Evolutionary conservation across 352 stramenopile genomes (phyloP).

Genomic region (Phytophthora brassicae): DNA sequence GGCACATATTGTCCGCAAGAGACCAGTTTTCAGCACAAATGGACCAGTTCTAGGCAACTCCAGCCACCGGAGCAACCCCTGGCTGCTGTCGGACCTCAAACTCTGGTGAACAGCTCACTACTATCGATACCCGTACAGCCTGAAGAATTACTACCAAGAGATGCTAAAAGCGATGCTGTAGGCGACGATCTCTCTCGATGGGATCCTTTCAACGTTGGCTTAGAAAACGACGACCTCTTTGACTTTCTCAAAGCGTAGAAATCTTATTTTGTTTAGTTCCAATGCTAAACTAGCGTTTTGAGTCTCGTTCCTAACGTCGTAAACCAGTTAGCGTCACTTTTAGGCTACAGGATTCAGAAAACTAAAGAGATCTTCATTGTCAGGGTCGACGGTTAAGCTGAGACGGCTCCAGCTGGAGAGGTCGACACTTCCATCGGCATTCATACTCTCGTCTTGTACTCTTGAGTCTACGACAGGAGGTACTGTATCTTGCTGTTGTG

Average conservation of each 20-base stretch:
- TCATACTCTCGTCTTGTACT: not conserved
- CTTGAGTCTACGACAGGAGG: not conserved
- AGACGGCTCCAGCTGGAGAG: slow-evolving; percentile 23
- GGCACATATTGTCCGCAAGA: slow-evolving; percentile 5
- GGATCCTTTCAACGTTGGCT: slow-evolving; percentile 66
- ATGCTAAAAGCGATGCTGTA: slow-evolving; percentile 27
- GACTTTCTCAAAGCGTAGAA: slow-evolving; percentile 71
- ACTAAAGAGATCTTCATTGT: slow-evolving; percentile 29
- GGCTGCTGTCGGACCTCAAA: not conserved
- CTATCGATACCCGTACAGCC: slow-evolving; percentile 2
- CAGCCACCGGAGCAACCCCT: not conserved
- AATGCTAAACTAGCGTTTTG: too few species aligned
- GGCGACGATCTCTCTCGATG: slow-evolving; percentile 52
- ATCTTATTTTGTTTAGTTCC: not conserved
- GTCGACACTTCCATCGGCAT: slow-evolving; percentile 11
- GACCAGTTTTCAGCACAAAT: not conserved
- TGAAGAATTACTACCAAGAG: not conserved
- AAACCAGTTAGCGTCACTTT: not conserved
- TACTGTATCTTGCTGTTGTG: slow-evolving; percentile 13
- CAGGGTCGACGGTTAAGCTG: slow-evolving; percentile 23
- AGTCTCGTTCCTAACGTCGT: too few species aligned
- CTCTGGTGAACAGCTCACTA: not conserved
- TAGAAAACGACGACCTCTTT: slow-evolving; percentile 79
- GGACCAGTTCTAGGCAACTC: not conserved
- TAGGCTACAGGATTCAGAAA: slow-evolving; percentile 16